Base-by-base conservation (phyloP, 1,284 basidiomycete genomes). In the Somion occarium region DNA sequence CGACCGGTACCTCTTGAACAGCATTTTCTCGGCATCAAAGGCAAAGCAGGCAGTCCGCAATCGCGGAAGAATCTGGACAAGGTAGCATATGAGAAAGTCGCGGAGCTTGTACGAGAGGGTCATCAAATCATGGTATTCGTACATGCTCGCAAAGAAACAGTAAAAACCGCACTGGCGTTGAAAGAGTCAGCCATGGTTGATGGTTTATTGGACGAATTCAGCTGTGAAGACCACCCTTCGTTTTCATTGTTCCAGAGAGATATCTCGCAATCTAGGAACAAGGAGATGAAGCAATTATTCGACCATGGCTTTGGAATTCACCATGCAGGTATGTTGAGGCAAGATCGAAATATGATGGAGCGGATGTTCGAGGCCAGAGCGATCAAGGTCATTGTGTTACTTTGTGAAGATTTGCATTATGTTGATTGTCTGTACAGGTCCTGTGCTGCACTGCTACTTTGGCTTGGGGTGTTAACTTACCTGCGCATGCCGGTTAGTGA, bases 101-200 rank as follows among this genome's bases (percentile, higher is more conserved):
- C 85, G 0, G 86, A 90, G 43, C 74, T 97, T 7, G 89, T 97
- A 13, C 77, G 73, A 46, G 82, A 86, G 61, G 95, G 93, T 0
- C 97, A 99, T 69, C 97, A 99, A 69, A 94, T 98, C 52, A 99
- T 99, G 96, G 93, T 99, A 0, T 99, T 99, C 50, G 97, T 99
- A 9, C 97, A 99, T 67, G 93, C 97, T 15, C 83, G 97, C 24
- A 99, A 98, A 69, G 97, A 99, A 64, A 99, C 97, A 0, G 97
- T 99, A 55, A 98, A 97, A 66, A 85, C 92, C 0, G 94, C 95
- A 0, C 73, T 86, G 62, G 82, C 80, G n/a, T 75, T 99, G 13
- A 85, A 85, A 52, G 97, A 99, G 57, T 80, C 88, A 55, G 88
- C 93, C 0, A 64, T 80, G 5, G 69, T 76, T 15, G 93, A 98